Evolutionary conservation across 1,139 yeast species (phyloP).

Genomic region (Pichia sp.): DNA sequence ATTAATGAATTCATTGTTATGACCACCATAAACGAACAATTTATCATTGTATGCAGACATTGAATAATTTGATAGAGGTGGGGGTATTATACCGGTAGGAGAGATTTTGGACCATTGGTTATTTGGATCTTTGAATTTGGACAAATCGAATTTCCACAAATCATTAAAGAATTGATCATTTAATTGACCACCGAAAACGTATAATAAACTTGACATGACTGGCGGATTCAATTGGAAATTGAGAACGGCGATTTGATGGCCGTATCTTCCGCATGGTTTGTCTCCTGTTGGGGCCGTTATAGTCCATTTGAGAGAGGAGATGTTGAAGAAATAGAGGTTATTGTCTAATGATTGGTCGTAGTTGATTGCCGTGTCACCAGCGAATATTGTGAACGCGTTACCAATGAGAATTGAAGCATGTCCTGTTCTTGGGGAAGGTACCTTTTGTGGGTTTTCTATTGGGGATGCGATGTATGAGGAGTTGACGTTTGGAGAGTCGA

Average conservation of each 20-base stretch:
- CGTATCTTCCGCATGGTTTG: slow-evolving; percentile 91
- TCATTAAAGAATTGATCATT: slow-evolving; percentile 88
- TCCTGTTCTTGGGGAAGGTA: slow-evolving; percentile 96
- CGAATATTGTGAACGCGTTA: slow-evolving; percentile 91
- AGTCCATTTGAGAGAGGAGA: slow-evolving; percentile 89
- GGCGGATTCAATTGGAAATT: slow-evolving; percentile 32
- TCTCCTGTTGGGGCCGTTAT: slow-evolving; percentile 79
- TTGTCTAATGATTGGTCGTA: slow-evolving; percentile 78
- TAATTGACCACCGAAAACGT: slow-evolving; percentile 93
- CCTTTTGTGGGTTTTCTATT: slow-evolving; percentile 64
- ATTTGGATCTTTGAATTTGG: slow-evolving; percentile 79
- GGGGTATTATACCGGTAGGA: slow-evolving; percentile 60
- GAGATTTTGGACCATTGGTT: slow-evolving; percentile 81
- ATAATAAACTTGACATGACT: slow-evolving; percentile 46
- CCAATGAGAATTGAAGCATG: slow-evolving; percentile 93
- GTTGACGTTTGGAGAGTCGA: not conserved
- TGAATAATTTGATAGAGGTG: slow-evolving; percentile 90
- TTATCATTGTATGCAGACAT: slow-evolving; percentile 80
- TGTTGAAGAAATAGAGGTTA: slow-evolving; percentile 83
- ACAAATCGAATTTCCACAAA: slow-evolving; percentile 80
- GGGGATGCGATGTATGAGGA: slow-evolving; percentile 54
- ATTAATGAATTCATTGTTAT: slow-evolving; percentile 71
- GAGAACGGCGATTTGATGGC: slow-evolving; percentile 65
- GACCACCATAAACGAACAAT: slow-evolving; percentile 86
- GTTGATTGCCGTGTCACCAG: slow-evolving; percentile 93